A percentile compares a stretch with the other conserved stretches of the same genome.
Evolutionary conservation across 2,329 filamentous ascomycete species (phyloP).

Genomic region (Penicillium sp.): DNA sequence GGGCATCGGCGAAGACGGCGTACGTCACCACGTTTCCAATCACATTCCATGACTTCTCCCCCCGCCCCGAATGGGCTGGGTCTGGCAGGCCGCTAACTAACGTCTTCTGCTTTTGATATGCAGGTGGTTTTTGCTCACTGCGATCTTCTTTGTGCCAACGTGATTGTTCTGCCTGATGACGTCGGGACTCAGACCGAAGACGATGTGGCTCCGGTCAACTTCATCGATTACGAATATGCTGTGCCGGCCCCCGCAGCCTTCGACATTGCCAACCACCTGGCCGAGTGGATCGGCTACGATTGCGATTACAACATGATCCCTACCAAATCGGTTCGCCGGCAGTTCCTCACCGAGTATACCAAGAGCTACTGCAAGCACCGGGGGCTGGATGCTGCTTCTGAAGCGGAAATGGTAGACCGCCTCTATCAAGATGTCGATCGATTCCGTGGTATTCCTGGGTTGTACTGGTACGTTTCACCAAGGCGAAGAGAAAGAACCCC

Average conservation of each 20-base stretch:
- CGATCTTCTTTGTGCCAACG: conserved; percentile 92
- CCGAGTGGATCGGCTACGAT: conserved; percentile 95
- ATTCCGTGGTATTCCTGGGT: conserved; percentile 83
- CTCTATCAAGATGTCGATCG: conserved; percentile 76
- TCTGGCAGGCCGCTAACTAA: neutral
- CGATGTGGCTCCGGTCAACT: conserved; percentile 56
- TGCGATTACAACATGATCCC: conserved; percentile 85
- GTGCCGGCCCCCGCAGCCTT: conserved; percentile 91
- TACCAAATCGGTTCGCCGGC: conserved; percentile 65
- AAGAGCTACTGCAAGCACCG: conserved; percentile 59
- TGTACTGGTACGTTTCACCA: conserved; percentile 53
- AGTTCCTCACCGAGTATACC: conserved; percentile 81
- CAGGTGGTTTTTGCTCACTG: conserved; percentile 90
- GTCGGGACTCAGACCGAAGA: conserved; percentile 30
- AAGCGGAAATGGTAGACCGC: conserved; percentile 59
- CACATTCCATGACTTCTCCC: neutral
- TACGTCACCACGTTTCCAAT: conserved; percentile 35
- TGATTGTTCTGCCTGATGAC: conserved; percentile 65
- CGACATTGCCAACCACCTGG: conserved; percentile 95
- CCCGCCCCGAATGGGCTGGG: no score
- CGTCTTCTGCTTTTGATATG: neutral
- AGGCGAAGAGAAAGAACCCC: no score
- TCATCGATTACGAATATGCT: conserved; percentile 98
- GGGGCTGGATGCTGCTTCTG: conserved; percentile 33
- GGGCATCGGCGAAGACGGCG: conserved; percentile 68